Percentiles rank a stretch among this genome's conserved stretches.
Conservation (phyloP, 768 basidiomycete species). For the Mycena olivaceomarginata region DNA sequence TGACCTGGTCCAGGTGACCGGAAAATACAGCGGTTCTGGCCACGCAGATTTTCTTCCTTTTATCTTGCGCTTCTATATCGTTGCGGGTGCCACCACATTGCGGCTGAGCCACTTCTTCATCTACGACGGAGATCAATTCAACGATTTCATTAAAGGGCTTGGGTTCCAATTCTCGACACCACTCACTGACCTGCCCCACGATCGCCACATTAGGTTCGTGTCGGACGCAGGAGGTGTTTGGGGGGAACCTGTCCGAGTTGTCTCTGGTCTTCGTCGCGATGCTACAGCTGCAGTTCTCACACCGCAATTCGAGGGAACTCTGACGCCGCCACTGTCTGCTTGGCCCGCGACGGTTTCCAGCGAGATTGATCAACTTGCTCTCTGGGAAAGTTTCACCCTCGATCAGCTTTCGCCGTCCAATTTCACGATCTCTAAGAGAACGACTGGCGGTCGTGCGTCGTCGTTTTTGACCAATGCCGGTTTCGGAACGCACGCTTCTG, state of each 20-base stretch:
- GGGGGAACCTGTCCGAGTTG: conserved; percentile 60
- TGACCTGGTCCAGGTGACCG: conserved; percentile 51
- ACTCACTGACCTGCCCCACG: conserved; percentile 57
- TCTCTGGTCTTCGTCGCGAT: conserved; percentile 61
- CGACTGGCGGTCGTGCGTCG: conserved; percentile 51
- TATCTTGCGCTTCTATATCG: conserved; percentile 59
- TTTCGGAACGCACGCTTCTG: conserved; percentile 57
- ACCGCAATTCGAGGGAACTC: conserved; percentile 59
- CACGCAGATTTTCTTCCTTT: conserved; percentile 60
- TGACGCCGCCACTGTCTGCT: conserved; percentile 56
- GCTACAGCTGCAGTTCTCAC: conserved; percentile 59
- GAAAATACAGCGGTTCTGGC: conserved; percentile 56
- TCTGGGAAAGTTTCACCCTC: conserved; percentile 60
- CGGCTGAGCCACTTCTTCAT: conserved; percentile 62
- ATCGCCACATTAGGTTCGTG: conserved; percentile 60
- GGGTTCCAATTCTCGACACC: conserved; percentile 59
- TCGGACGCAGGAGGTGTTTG: conserved; percentile 57
- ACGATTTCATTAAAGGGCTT: conserved; percentile 62
- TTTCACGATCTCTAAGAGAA: conserved; percentile 57
- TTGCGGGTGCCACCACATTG: conserved; percentile 56
- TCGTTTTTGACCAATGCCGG: conserved; percentile 56
- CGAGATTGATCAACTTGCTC: conserved; percentile 54
- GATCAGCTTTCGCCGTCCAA: conserved; percentile 57
- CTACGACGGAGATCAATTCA: conserved; percentile 60
- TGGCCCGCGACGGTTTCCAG: conserved; percentile 60